Evolutionary conservation across 2,329 filamentous ascomycete species (phyloP).

Genomic region (Diaporthe eres): DNA sequence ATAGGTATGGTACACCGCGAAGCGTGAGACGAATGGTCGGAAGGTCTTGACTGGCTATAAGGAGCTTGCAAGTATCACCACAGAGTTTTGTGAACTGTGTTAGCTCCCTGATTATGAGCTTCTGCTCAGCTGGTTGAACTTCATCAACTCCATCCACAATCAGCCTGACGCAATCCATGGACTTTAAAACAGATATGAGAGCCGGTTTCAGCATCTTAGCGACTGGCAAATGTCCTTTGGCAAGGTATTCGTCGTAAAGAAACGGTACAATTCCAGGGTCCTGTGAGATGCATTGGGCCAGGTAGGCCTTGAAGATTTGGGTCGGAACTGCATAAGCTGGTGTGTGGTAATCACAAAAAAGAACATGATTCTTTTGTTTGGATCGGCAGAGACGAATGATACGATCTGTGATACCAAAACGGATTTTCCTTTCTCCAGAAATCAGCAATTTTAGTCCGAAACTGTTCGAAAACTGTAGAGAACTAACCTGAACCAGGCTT

Average conservation of each 20-base stretch:
- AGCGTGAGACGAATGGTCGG: background rate
- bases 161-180: background rate
- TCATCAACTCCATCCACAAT: background rate
- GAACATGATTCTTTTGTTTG: background rate
- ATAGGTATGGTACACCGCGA: background rate
- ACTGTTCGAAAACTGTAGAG: background rate
- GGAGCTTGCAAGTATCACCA: background rate
- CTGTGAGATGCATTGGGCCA: background rate
- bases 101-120: background rate
- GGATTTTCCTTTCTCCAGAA: background rate
- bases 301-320: background rate
- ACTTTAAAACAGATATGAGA: background rate
- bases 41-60: background rate
- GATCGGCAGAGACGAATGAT: background rate
- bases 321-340: background rate
- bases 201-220: background rate
- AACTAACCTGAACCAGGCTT: background rate
- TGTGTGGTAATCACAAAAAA: background rate
- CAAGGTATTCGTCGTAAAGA: background rate
- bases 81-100: background rate
- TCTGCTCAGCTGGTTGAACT: background rate
- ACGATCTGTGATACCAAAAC: background rate
- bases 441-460: background rate
- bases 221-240: background rate
- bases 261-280: background rate